Conservation (phyloP, 2,329 filamentous ascomycete species). For the Clarireedia hainanense region DNA sequence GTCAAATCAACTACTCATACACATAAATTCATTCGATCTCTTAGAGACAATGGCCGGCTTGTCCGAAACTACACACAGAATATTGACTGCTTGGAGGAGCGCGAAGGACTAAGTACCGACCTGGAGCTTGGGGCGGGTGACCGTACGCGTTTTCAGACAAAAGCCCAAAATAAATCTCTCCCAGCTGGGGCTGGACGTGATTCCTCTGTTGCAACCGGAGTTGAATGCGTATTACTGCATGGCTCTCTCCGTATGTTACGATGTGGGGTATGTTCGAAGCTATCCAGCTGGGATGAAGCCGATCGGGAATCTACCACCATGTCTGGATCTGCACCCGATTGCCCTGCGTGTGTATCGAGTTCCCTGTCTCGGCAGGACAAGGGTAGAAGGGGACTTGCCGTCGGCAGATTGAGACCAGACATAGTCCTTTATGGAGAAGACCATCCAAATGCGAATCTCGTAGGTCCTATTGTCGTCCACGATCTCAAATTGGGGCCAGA, state of each 20-base stretch:
- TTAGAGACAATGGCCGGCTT: slow-evolving; percentile 59
- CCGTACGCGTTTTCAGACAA: slow-evolving; percentile 47
- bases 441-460: slow-evolving; percentile 59
- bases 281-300: slow-evolving; percentile 52
- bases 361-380: slow-evolving; percentile 54
- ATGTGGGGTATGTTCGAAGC: slow-evolving; percentile 53
- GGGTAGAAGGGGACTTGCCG: slow-evolving; percentile 58
- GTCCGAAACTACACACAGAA: slow-evolving; percentile 70
- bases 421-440: slow-evolving; percentile 71
- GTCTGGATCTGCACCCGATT: slow-evolving; percentile 58
- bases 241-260: slow-evolving; percentile 58
- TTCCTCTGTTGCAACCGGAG: slow-evolving; percentile 22
- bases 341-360: slow-evolving; percentile 55
- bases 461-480: slow-evolving; percentile 60
- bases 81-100: slow-evolving; percentile 65
- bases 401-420: slow-evolving; percentile 62
- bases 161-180: slow-evolving; percentile 36
- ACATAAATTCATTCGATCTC: slow-evolving; percentile 60
- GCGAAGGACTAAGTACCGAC: slow-evolving; percentile 58
- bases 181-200: slow-evolving; percentile 18
- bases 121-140: slow-evolving; percentile 54
- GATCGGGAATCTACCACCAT: slow-evolving; percentile 38
- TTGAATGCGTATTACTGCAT: slow-evolving; percentile 56
- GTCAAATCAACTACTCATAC: slow-evolving; percentile 53
- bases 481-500: slow-evolving; percentile 59